These are phyloP conservation scores for Pyrrhoderma lamaoense DNA, from an alignment of 1,284 basidiomycete species.

Conservation along the genomic window DNA sequence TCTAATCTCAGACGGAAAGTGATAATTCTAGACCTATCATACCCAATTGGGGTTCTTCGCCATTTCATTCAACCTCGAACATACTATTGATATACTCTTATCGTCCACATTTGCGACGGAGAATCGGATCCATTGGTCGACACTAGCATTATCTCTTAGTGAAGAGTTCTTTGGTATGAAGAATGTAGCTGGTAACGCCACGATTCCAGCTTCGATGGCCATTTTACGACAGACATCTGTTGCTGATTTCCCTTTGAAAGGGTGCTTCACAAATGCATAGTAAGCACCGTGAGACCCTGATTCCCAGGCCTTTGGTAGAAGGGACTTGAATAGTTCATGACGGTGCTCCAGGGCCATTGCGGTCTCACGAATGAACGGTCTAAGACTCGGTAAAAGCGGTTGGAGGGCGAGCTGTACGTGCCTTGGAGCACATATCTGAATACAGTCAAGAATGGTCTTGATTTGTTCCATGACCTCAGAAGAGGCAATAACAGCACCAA, in stretches of 20 bases:
- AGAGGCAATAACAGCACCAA: constrained; percentile 71
- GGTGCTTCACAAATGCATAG: constrained; percentile 72
- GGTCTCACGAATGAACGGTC: constrained; percentile 45
- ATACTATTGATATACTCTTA: constrained; percentile 50
- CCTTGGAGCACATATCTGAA: constrained; percentile 74
- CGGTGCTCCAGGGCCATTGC: constrained; percentile 48
- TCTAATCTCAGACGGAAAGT: too few relatives aligned
- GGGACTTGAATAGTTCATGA: constrained; percentile 50
- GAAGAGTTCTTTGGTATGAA: constrained; percentile 37
- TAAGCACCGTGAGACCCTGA: constrained; percentile 65
- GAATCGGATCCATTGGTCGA: constrained; percentile 63
- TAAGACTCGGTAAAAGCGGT: constrained; percentile 45
- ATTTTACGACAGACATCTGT: constrained; percentile 52
- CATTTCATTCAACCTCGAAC: constrained; percentile 46
- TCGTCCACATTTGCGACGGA: constrained; percentile 78
- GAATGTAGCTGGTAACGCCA: constrained; percentile 64
- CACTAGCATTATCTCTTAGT: constrained; percentile 30
- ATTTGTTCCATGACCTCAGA: constrained; percentile 48
- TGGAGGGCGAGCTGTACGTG: constrained; percentile 64
- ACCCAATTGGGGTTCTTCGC: constrained; percentile 20
- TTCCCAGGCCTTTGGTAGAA: constrained; percentile 46
- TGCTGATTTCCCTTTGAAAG: constrained; percentile 46
- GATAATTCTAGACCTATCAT: too few relatives aligned
- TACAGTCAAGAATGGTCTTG: constrained; percentile 66
- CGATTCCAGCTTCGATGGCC: constrained; percentile 56